Evolutionary conservation across 495 filamentous ascomycete genomes (phyloP).

Genomic region (Entonaema liquescens): DNA sequence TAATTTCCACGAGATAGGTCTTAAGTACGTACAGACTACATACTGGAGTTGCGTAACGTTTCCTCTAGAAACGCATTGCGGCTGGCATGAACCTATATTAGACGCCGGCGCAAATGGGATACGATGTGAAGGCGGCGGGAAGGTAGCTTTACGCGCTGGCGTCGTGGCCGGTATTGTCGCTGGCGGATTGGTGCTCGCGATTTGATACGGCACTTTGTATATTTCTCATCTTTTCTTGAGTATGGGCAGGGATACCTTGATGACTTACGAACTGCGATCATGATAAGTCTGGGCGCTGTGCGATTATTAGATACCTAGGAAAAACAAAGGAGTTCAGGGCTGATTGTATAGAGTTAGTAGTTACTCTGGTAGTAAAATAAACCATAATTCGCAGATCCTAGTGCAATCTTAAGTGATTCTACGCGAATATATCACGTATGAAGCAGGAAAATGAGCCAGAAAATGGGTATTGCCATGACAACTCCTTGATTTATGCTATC

Average conservation of each 20-base stretch:
- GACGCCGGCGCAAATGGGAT: constrained; percentile 38
- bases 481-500: constrained; percentile 45
- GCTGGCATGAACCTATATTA: constrained; percentile 55
- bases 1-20: constrained; percentile 36
- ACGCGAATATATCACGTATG: constrained; percentile 13
- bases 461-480: constrained; percentile 28
- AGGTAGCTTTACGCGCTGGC: constrained; percentile 19
- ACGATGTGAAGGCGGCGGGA: constrained; percentile 14
- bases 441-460: neutral
- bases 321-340: constrained; percentile 17
- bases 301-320: constrained; percentile 29
- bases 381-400: neutral
- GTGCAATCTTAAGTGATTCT: neutral
- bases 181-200: constrained; percentile 31
- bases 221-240: neutral
- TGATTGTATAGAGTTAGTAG: constrained; percentile 11
- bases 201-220: constrained; percentile 7
- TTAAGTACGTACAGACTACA: constrained; percentile 51
- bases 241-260: constrained; percentile 6
- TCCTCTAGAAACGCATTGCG: constrained; percentile 49
- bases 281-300: constrained; percentile 2
- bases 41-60: constrained; percentile 54
- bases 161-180: constrained; percentile 33
- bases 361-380: neutral
- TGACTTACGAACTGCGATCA: constrained; percentile 5